Evolutionary conservation across 306 rosid species (phyloP).

Genomic region (Cajanus cajan): DNA sequence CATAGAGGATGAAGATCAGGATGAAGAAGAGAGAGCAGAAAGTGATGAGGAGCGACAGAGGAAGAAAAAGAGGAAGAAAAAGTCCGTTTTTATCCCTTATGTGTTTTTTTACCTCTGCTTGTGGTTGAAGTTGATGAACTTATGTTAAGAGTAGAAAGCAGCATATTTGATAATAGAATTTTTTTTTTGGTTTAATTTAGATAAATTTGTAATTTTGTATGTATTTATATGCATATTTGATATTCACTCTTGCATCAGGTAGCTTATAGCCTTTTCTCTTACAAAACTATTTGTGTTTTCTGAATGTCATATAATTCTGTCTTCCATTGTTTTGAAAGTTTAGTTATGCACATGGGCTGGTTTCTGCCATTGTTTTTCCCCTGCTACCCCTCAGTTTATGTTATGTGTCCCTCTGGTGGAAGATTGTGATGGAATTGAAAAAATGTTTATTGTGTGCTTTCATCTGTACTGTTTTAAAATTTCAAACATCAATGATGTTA

Average conservation of each 20-base stretch:
- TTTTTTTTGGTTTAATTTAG: background rate
- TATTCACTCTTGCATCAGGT: background rate
- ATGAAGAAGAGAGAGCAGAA: conserved; percentile 73
- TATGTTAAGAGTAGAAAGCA: background rate
- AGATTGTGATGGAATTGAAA: background rate
- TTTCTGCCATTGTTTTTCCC: background rate
- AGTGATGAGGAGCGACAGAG: conserved; percentile 91
- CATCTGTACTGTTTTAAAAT: background rate
- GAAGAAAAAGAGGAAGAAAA: conserved; percentile 95
- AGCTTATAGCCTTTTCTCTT: background rate
- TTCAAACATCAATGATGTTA: background rate
- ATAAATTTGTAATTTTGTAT: background rate
- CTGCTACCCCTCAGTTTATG: background rate
- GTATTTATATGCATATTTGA: background rate
- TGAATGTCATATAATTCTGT: background rate
- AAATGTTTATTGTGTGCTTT: background rate
- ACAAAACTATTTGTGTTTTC: background rate
- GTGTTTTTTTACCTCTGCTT: background rate
- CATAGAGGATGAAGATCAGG: conserved; percentile 80
- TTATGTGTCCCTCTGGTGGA: background rate
- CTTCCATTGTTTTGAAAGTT: background rate
- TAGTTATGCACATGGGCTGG: background rate
- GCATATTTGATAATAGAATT: background rate
- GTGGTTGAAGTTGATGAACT: conserved; percentile 15
- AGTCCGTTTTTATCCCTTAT: conserved; percentile 39